phyloP scores from a whole-genome alignment of 371 early-diverging fungal species.

The Rhizomucor miehei region DNA sequence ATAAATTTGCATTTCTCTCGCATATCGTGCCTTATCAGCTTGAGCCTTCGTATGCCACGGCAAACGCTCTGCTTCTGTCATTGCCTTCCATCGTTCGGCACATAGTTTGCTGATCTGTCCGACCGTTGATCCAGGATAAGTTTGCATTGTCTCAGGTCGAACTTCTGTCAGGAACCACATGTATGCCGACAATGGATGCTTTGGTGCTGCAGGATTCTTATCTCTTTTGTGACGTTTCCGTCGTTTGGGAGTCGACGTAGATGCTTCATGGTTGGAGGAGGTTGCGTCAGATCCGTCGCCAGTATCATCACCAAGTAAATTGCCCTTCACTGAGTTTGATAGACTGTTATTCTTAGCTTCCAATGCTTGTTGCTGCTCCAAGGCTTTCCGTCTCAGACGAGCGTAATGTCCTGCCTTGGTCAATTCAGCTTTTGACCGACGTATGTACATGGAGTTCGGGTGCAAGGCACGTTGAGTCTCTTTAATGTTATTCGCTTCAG shows the following conservation, averaged over 20 bases:
- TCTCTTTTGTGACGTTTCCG: slow-evolving; percentile 28
- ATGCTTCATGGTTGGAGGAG: background rate
- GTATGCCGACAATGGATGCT: slow-evolving; percentile 79
- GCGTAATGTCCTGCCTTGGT: slow-evolving; percentile 51
- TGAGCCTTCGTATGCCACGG: slow-evolving; percentile 68
- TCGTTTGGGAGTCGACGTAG: slow-evolving; percentile 9
- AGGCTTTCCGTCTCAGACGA: slow-evolving; percentile 16
- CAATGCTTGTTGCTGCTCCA: background rate
- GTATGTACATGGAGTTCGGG: slow-evolving; percentile 66
- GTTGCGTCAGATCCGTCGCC: too few relatives aligned
- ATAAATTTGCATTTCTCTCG: slow-evolving; percentile 69
- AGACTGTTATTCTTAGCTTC: background rate
- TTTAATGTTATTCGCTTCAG: slow-evolving; percentile 40
- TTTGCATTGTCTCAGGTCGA: slow-evolving; percentile 57
- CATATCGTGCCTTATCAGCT: slow-evolving; percentile 73
- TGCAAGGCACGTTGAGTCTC: slow-evolving; percentile 43
- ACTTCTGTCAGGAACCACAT: slow-evolving; percentile 70
- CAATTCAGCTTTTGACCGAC: slow-evolving; percentile 64
- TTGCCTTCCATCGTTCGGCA: slow-evolving; percentile 65
- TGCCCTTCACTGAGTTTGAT: background rate
- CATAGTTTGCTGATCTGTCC: slow-evolving; percentile 71
- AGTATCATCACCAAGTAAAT: background rate
- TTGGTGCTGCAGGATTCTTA: slow-evolving; percentile 68
- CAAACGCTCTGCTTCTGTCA: slow-evolving; percentile 53
- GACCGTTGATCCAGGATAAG: slow-evolving; percentile 66